phyloP scores from a whole-genome alignment of 2,329 filamentous ascomycete species.

The Colletotrichum sp. region DNA sequence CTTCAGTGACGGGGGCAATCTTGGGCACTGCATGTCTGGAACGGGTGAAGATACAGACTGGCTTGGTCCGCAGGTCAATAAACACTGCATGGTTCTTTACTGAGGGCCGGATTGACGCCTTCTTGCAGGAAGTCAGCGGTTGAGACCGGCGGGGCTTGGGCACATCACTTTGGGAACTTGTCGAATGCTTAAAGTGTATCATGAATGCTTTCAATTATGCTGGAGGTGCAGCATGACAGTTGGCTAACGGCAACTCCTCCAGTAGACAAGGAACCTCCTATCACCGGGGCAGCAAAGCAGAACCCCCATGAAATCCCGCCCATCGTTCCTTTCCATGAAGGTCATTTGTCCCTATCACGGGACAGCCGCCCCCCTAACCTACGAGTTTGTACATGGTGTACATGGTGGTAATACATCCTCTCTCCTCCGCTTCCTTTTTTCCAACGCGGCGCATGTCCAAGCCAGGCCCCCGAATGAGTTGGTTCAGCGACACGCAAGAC shows the following conservation, averaged over 20 bases:
- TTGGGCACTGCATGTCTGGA: no score
- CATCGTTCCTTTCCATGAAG: not conserved
- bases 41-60: no score
- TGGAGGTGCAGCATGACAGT: not conserved
- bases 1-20: no score
- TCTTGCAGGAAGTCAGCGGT: no score
- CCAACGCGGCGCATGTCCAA: not conserved
- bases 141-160: no score
- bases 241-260: no score
- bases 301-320: not conserved
- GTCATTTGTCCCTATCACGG: not conserved
- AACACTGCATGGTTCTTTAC: no score
- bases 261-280: not conserved
- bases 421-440: not conserved
- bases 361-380: not conserved
- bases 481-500: not conserved
- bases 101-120: no score
- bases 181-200: not conserved
- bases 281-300: not conserved
- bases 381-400: not conserved
- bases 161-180: no score
- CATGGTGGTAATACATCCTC: not conserved
- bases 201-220: constrained; percentile 9
- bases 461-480: not conserved
- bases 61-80: no score